These are phyloP conservation scores for Candida chauliodis DNA, from an alignment of 805 yeast genomes.

Conservation along the genomic window DNA sequence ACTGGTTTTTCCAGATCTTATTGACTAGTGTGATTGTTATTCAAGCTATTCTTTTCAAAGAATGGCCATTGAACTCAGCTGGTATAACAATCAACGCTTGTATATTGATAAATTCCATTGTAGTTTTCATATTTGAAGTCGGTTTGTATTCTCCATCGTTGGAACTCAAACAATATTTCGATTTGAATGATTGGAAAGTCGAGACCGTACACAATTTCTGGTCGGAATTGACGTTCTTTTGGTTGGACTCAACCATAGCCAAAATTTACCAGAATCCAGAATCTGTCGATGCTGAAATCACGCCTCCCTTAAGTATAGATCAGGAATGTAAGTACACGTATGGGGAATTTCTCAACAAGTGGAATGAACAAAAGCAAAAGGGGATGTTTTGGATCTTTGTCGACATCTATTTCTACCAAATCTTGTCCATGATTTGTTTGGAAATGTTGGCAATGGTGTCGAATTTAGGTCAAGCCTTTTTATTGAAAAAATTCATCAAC, in stretches of 20 bases:
- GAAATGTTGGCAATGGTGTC: conserved; percentile 19
- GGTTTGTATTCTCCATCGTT: conserved; percentile 14
- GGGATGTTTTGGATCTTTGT: conserved; percentile 15
- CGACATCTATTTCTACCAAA: conserved; percentile 21
- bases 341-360: conserved; percentile 16
- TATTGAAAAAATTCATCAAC: conserved; percentile 60
- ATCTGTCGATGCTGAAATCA: conserved; percentile 39
- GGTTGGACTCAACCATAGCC: conserved; percentile 14
- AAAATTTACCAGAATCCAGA: conserved; percentile 1
- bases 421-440: conserved; percentile 16
- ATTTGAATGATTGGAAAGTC: conserved; percentile 26
- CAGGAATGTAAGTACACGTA: conserved; percentile 15
- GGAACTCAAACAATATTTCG: conserved; percentile 8
- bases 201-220: conserved; percentile 19
- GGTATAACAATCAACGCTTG: conserved; percentile 13
- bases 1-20: conserved; percentile 25
- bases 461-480: conserved; percentile 75
- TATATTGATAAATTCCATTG: conserved; percentile 13
- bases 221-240: conserved; percentile 19
- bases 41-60: conserved; percentile 16
- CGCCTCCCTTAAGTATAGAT: conserved; percentile 49
- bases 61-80: neutral
- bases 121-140: conserved; percentile 14
- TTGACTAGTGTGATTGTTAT: conserved; percentile 1
- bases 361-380: conserved; percentile 13